Base-by-base conservation (phyloP, 2,329 filamentous ascomycete genomes). In the Exophiala spinifera region DNA sequence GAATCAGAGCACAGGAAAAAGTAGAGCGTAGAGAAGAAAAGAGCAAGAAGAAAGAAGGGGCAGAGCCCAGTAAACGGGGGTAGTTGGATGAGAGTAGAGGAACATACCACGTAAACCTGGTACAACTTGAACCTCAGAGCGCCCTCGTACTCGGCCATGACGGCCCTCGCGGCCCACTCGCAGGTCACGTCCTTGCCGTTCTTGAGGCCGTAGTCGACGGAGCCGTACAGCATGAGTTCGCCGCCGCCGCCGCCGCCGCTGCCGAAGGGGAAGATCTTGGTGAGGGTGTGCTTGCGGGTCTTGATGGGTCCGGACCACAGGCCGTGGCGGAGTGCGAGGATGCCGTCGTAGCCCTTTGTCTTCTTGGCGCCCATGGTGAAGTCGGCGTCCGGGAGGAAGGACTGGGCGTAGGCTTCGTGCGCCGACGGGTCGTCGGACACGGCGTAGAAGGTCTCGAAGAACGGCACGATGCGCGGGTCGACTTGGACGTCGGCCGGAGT, bases 181-280 rank as follows among this genome's bases (percentile, higher is more conserved):
- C 80, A 65, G 1, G 64, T 64, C 3, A 68, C 67, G 47, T 72
- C 69, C 23, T 71, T 72, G 14, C 78, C 80, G 62, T 77, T 76
- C 63, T 79, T 80, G 50, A 82, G 62, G 13, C 64, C 72, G 65
- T 81, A 82, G 39, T 73, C 72, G 11, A 82, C 80, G 3, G 67
- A 77, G 1, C 79, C 79, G 59, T 76, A 75, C 3, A 82, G 61
- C 79, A 83, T 82, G 15, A 79, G 72, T 59, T 82, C 77, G 25
- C 76, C 66, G 1, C 72, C 66, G 36, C 69, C 67, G n/a, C n/a
- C 2, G 68, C 53, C n/a, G n/a, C n/a, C n/a, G n/a, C n/a, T n/a
- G 6, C 76, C 76, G 63, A 79, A 80, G 0, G 78, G 72, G 62
- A 77, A 81, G 33, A 82, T 72, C 67, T 78, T 76, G 0, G 51